Evolutionary conservation across 2,329 filamentous ascomycete genomes (phyloP), one percentile per base, ranked within the genome.

Genomic region (Talaromyces sp.): DNA sequence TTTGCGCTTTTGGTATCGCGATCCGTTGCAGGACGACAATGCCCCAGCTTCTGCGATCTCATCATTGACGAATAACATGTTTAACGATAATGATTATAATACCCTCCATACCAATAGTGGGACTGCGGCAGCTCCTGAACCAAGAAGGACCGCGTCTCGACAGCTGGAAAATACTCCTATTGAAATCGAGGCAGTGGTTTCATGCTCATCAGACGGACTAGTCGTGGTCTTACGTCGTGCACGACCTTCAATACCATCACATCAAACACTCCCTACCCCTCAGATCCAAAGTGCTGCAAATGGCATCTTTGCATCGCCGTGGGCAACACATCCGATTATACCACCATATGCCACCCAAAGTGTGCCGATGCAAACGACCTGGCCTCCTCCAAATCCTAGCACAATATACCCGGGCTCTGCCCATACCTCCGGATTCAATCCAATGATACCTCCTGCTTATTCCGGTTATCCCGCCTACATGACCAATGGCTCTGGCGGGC

Each of bases 141-240:
- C 11, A 18, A 7, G 31, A 25, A 11, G n/a, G 11, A 16, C 52
- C 8, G 18, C 33, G 14, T 35, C 56, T 21, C 23, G 48, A 16
- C 37, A 35, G 78, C 77, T 7, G 80, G 3, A 14, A 33, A 12
- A 55, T 31, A 23, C 76, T 40, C 80, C 80, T 46, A 81, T 82
- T 37, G 78, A 78, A 58, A 77, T 96, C 3, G 92, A 96, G 76
- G 92, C 91, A 1, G 91, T 96, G n/a, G 88, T 96, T 5, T 96
- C 92, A 0, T 96, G 92, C 76, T 92, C 91, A 1, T 96, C 92
- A 0, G 92, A 96, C 73, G 92, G 92, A 0, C 80, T 96, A 0
- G 91, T 96, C 2, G 91, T 96, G 7, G 87, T 93, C 57, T 79
- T 96, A 14, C 85, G 92, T 62, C 86, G 84, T 66, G 91, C 91